Evolutionary conservation across 805 yeast genomes (phyloP).

Genomic region (Teunomyces barrocoloradensis): DNA sequence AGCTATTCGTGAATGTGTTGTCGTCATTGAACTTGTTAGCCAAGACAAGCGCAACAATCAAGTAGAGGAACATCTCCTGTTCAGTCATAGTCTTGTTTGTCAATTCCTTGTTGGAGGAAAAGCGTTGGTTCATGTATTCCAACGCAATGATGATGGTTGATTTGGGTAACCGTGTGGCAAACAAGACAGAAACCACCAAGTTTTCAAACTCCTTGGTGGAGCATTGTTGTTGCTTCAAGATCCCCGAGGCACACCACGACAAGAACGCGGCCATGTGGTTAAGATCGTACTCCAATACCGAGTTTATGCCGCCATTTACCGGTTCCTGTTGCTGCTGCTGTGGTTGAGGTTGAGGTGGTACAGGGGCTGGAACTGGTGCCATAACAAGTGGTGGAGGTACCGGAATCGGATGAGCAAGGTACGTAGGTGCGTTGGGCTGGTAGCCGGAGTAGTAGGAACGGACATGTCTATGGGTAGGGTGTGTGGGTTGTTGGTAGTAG

Average conservation of each 20-base stretch:
- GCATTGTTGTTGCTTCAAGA: conserved; percentile 50
- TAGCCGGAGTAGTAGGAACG: conserved; percentile 9
- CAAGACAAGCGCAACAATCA: conserved; percentile 69
- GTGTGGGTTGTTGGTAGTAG: conserved; percentile 3
- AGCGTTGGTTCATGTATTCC: conserved; percentile 71
- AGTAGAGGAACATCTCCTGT: conserved; percentile 47
- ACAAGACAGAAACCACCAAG: conserved; percentile 64
- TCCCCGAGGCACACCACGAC: conserved; percentile 68
- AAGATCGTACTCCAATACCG: conserved; percentile 77
- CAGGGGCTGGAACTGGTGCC: neutral
- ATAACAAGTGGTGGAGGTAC: neutral
- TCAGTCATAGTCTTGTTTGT: conserved; percentile 18
- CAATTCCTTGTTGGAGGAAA: conserved; percentile 23
- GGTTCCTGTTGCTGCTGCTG: conserved; percentile 3
- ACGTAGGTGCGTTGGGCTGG: conserved; percentile 10
- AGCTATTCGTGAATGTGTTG: conserved; percentile 89
- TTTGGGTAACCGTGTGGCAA: conserved; percentile 85
- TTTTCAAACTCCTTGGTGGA: conserved; percentile 54
- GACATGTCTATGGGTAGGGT: conserved; percentile 7
- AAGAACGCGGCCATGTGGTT: conserved; percentile 76
- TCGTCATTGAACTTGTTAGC: conserved; percentile 96
- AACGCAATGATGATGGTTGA: conserved; percentile 77
- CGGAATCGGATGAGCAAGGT: neutral
- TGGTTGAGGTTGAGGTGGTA: neutral
- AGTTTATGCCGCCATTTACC: conserved; percentile 70